Conservation (phyloP, 2,329 filamentous ascomycete species). For the Coleophoma eucalyptorum region DNA sequence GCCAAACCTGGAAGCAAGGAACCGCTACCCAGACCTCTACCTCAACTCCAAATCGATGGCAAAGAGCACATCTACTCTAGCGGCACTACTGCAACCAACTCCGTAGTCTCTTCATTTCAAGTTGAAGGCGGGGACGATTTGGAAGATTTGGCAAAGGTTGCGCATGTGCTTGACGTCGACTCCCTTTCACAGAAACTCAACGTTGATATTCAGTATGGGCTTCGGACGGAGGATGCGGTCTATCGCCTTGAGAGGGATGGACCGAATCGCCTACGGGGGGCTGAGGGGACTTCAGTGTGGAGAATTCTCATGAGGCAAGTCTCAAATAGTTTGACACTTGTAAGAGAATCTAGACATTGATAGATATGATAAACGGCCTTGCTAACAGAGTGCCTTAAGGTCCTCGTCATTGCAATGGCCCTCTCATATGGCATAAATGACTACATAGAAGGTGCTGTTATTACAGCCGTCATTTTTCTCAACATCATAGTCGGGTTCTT, state of each 20-base stretch:
- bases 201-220: slow-evolving; percentile 36
- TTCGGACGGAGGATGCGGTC: slow-evolving; percentile 59
- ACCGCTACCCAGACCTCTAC: too few relatives aligned
- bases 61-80: background rate
- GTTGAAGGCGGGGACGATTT: background rate
- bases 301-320: slow-evolving; percentile 74
- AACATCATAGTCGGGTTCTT: slow-evolving; percentile 63
- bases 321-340: slow-evolving; percentile 72
- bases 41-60: background rate
- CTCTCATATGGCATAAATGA: slow-evolving; percentile 62
- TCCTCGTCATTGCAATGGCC: slow-evolving; percentile 72
- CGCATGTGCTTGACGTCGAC: background rate
- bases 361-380: background rate
- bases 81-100: background rate
- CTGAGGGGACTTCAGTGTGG: slow-evolving; percentile 69
- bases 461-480: slow-evolving; percentile 60
- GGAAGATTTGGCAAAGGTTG: background rate
- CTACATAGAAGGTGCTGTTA: slow-evolving; percentile 60
- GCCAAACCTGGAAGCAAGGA: background rate
- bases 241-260: slow-evolving; percentile 63
- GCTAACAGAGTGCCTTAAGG: slow-evolving; percentile 38
- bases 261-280: slow-evolving; percentile 67
- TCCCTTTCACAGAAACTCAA: background rate
- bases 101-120: background rate
- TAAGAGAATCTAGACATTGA: slow-evolving; percentile 24